These are phyloP conservation scores for Clavariopsis aquatica DNA, from an alignment of 495 filamentous ascomycete species.

Conservation along the genomic window DNA sequence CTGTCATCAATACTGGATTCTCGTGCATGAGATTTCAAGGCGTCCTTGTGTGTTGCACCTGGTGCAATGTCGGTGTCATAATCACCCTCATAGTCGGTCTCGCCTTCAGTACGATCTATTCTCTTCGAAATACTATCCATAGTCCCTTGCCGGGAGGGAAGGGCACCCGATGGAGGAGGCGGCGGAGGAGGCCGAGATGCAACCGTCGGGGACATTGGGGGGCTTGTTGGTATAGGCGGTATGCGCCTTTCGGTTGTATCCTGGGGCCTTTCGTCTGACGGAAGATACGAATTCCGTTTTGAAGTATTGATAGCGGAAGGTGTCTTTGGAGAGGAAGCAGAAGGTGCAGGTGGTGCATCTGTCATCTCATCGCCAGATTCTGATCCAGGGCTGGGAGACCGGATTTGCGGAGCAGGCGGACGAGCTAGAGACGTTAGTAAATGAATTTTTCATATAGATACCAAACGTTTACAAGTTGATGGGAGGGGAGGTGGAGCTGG, in stretches of 20 bases:
- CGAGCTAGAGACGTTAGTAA: conserved; percentile 33
- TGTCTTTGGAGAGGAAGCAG: conserved; percentile 38
- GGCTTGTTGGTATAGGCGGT: conserved; percentile 48
- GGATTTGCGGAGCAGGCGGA: conserved; percentile 55
- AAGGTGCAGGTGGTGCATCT: conserved; percentile 26
- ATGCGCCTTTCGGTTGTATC: conserved; percentile 54
- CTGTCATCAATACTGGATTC: conserved; percentile 71
- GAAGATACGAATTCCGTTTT: conserved; percentile 41
- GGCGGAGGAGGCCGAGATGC: conserved; percentile 75
- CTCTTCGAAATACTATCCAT: conserved; percentile 53
- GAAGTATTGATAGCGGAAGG: conserved; percentile 27
- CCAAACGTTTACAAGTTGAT: conserved; percentile 28
- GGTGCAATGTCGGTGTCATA: conserved; percentile 98
- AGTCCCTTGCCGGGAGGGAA: conserved; percentile 62
- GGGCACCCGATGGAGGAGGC: conserved; percentile 61
- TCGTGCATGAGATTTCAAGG: conserved; percentile 76
- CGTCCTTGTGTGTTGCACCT: conserved; percentile 85
- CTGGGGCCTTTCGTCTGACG: conserved; percentile 48
- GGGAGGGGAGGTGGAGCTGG: conserved; percentile 58
- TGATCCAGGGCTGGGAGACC: conserved; percentile 75
- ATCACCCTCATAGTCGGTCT: conserved; percentile 95
- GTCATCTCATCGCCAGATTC: conserved; percentile 88
- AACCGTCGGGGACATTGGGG: conserved; percentile 53
- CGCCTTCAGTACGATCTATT: conserved; percentile 72
- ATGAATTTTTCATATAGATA: background rate